Base-by-base conservation (phyloP, 1,139 yeast species). In the Pichia sp. region DNA sequence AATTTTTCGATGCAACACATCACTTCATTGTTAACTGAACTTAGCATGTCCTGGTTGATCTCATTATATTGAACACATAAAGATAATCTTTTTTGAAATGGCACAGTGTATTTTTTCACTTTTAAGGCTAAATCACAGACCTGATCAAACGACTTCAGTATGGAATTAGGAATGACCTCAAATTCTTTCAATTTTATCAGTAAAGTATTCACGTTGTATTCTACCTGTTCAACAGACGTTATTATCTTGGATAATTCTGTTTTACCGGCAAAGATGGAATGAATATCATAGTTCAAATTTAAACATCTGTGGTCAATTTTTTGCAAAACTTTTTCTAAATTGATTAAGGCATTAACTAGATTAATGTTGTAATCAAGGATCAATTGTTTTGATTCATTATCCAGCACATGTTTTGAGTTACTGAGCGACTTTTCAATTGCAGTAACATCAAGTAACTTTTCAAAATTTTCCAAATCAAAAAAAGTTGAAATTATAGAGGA, bases 21-120 rank as follows among this genome's bases (percentile, higher is more conserved):
- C 26, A 80, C 66, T 51, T 81, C 85, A 26, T 58, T 57, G 34
- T 69, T 69, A 32, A 82, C 68, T 1, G 80, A 71, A 11, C 65
- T 66, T 50, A 83, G 68, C 29, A 81, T 76, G 36, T 65, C 65
- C 40, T 69, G 69, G 44, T 68, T 70, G 36, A 84, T 66, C 54
- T 84, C 94, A 43, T 70, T 65, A 62, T 72, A 81, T 49, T 78
- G 81, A 10, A 72, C 65, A 1, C 84, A 70, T 7, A 81, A 64
- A 48, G 77, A 83, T 9, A 80, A 64, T 42, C 67, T 68, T 37
- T 64, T 62, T 54, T 77, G 73, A 34, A 70, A 58, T 1, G 64
- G 52, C 6, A 67, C 56, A 6, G 71, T 52, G 39, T 61, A 51
- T 42, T 68, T 66, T 52, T 72, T 71, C 29, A 72, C 67, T 4